A percentile compares a stretch with the other conserved stretches of the same genome.
Conservation (phyloP, 257 asterid genomes). For the Plantago ovata region DNA sequence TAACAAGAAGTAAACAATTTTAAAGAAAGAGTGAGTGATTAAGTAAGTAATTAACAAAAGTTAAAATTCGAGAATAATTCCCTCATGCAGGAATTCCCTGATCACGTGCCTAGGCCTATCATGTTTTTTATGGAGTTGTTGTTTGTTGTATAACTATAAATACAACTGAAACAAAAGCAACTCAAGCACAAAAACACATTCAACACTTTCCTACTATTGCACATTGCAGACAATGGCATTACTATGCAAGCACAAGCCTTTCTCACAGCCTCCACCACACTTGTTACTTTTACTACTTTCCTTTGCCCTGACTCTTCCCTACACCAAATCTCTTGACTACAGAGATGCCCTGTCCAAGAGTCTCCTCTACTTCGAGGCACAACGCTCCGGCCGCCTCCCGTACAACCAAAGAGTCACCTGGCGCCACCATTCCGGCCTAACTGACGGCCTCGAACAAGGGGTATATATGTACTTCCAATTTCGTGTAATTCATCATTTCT, state of each 20-base stretch:
- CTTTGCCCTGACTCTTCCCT: slow-evolving; percentile 7
- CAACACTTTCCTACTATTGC: too few relatives aligned
- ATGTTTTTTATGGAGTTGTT: too few relatives aligned
- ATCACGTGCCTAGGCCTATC: too few relatives aligned
- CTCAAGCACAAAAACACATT: too few relatives aligned
- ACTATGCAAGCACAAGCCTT: neutral
- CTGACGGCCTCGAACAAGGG: slow-evolving; percentile 92
- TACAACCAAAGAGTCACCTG: slow-evolving; percentile 70
- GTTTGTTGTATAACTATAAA: too few relatives aligned
- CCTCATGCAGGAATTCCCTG: too few relatives aligned
- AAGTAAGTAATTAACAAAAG: too few relatives aligned
- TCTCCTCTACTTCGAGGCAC: slow-evolving; percentile 87
- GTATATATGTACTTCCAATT: slow-evolving; percentile 23
- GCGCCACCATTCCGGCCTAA: slow-evolving; percentile 96
- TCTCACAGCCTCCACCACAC: neutral
- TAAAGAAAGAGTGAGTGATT: too few relatives aligned
- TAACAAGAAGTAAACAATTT: too few relatives aligned
- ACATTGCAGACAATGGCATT: too few relatives aligned
- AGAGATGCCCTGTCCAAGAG: slow-evolving; percentile 80
- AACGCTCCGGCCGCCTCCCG: slow-evolving; percentile 92
- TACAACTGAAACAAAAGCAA: too few relatives aligned
- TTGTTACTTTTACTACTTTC: neutral
- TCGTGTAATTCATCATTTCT: neutral
- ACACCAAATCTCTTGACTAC: slow-evolving; percentile 1
- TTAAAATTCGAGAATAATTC: too few relatives aligned